Conservation (phyloP, 768 basidiomycete species). For the Albatrellus ellisii region DNA sequence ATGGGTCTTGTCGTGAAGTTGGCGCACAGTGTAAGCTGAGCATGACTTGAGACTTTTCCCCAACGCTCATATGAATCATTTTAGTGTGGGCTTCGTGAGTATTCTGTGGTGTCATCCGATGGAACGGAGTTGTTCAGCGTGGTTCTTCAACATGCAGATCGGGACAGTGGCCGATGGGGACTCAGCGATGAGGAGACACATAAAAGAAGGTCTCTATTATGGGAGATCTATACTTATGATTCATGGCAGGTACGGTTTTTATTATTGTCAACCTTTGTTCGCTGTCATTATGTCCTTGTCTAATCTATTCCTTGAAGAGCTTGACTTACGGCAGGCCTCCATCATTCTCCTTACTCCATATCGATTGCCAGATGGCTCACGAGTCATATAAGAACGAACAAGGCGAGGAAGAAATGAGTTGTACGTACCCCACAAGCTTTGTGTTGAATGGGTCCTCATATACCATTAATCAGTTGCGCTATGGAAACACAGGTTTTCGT, state of each 20-base stretch:
- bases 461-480: conserved; percentile 34
- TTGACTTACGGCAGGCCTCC: conserved; percentile 62
- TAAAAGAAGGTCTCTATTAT: conserved; percentile 45
- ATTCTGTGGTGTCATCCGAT: conserved; percentile 29
- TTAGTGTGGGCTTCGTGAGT: conserved; percentile 27
- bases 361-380: conserved; percentile 20
- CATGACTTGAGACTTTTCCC: too few relatives aligned
- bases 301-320: conserved; percentile 30
- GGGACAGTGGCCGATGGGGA: conserved; percentile 57
- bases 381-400: conserved; percentile 37
- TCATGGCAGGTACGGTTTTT: conserved; percentile 49
- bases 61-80: conserved; percentile 12
- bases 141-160: conserved; percentile 29
- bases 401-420: conserved; percentile 49
- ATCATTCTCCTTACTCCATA: conserved; percentile 33
- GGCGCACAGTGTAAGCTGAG: conserved; percentile 43
- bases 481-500: conserved; percentile 59
- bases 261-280: neutral
- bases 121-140: conserved; percentile 4
- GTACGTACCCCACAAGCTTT: conserved; percentile 24
- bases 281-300: conserved; percentile 1
- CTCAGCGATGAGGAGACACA: conserved; percentile 41
- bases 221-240: conserved; percentile 56
- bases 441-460: conserved; percentile 1
- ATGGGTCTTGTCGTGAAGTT: conserved; percentile 63